phyloP scores from a whole-genome alignment of 2,329 filamentous ascomycete genomes.

The Periconia sp. region DNA sequence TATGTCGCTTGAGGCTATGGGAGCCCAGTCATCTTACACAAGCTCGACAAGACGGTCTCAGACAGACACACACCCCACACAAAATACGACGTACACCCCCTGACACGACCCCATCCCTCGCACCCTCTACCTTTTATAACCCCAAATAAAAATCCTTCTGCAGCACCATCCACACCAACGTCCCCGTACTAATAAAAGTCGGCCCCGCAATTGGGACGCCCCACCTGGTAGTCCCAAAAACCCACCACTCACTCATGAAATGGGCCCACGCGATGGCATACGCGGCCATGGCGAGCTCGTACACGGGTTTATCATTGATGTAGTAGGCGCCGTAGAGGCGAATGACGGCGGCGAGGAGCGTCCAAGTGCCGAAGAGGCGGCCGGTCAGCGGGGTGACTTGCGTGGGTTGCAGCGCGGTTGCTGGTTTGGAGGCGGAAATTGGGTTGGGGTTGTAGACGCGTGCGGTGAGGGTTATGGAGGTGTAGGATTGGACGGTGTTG shows the following conservation, averaged over 20 bases:
- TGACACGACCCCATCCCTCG: no score
- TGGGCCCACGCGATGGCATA: conserved; percentile 77
- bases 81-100: no score
- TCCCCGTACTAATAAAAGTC: conserved; percentile 58
- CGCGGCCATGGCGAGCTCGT: conserved; percentile 79
- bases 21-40: no score
- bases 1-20: no score
- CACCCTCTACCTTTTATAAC: not conserved
- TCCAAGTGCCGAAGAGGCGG: conserved; percentile 87
- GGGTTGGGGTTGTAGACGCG: conserved; percentile 76
- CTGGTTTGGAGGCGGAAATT: conserved; percentile 35
- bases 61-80: no score
- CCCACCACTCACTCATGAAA: conserved; percentile 77
- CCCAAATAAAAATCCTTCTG: conserved; percentile 72
- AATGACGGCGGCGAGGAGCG: conserved; percentile 73
- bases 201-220: conserved; percentile 61
- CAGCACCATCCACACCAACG: conserved; percentile 62
- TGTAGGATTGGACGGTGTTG: conserved; percentile 50
- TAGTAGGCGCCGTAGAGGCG: conserved; percentile 84
- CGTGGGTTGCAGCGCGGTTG: conserved; percentile 36
- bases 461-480: conserved; percentile 77
- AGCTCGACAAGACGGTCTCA: no score
- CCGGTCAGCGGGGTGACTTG: conserved; percentile 73
- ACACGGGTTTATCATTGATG: conserved; percentile 70
- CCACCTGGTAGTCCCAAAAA: conserved; percentile 75